Evolutionary conservation across 768 basidiomycete species (phyloP).

Genomic region (Amanita pseudoporphyria): DNA sequence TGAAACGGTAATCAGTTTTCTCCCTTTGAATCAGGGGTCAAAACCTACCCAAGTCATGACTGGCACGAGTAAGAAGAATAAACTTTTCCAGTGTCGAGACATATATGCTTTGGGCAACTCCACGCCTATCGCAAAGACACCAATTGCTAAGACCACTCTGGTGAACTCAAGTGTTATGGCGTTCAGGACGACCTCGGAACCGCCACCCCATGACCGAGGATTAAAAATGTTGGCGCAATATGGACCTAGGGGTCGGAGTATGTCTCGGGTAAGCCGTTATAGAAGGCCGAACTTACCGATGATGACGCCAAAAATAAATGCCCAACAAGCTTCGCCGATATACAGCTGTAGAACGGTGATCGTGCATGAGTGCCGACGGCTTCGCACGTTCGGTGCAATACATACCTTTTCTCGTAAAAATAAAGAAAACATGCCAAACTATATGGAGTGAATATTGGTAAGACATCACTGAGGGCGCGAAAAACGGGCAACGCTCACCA

Average conservation of each 20-base stretch:
- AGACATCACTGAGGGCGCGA: neutral
- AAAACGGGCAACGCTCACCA: constrained; percentile 35
- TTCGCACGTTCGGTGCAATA: neutral
- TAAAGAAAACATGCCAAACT: constrained; percentile 95
- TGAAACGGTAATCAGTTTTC: neutral
- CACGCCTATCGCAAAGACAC: constrained; percentile 97
- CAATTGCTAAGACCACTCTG: constrained; percentile 88
- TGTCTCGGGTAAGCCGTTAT: neutral
- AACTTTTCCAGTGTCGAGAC: constrained; percentile 83
- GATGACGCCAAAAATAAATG: constrained; percentile 88
- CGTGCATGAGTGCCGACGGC: constrained; percentile 5
- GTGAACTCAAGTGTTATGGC: constrained; percentile 85
- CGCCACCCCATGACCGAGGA: constrained; percentile 65
- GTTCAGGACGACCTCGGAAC: constrained; percentile 42
- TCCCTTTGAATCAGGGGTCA: neutral
- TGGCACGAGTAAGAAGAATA: constrained; percentile 75
- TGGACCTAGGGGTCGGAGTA: constrained; percentile 42
- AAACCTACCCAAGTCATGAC: constrained; percentile 75
- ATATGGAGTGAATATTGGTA: neutral
- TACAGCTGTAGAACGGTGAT: constrained; percentile 45
- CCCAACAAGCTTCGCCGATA: constrained; percentile 94
- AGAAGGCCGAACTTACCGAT: constrained; percentile 44
- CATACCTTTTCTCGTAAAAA: constrained; percentile 78
- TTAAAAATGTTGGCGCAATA: constrained; percentile 76
- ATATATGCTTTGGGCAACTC: constrained; percentile 97